Evolutionary conservation across 2,329 filamentous ascomycete species (phyloP), one percentile per base, ranked within the genome.

Genomic region (Aspergillus neoniger): DNA sequence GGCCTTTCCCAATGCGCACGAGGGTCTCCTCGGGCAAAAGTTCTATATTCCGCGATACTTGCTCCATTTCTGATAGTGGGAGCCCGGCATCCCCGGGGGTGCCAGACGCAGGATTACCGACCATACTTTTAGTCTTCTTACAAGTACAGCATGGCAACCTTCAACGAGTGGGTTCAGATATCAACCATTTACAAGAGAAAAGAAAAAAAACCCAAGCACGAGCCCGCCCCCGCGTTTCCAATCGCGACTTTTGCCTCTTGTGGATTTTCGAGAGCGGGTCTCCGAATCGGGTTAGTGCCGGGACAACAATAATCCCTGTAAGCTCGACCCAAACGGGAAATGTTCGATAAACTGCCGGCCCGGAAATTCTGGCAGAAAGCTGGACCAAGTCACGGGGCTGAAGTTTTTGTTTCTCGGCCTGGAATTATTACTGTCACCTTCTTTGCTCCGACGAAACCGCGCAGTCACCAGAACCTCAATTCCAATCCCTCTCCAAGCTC

Each of bases 321-420:
- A 50, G n/a, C 12, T 28, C 48, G 44, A 10, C 25, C 23, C 15
- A 50, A 50, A 30, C 14, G 32, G 10, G 32, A 5, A 36, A 36
- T 36, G 32, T 36, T 36, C 32, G 32, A 36, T 36, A 36, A 36
- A 36, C 32, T 36, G 32, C 32, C 32, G 32, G 32, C 32, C 32
- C 32, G 32, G 32, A 36, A 36, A 36, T 36, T 36, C 32, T 36
- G 32, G 32, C 32, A 36, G 32, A 36, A 36, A 36, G 32, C 32
- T 36, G 32, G 32, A 36, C 48, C 36, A 39, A 28, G 68, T 75
- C 74, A 75, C 72, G 73, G 69, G 71, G 72, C 69, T 72, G 73
- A 76, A 76, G 72, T 76, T 77, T 76, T 76, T 75, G 71, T 71
- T 71, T 65, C 58, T 28, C 53, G 50, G 36, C 41, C 41, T 44